Percentiles rank a stretch among this genome's conserved stretches.
These are phyloP conservation scores for Theobroma cacao DNA, from an alignment of 345 rosid genomes.

Conservation along the genomic window DNA sequence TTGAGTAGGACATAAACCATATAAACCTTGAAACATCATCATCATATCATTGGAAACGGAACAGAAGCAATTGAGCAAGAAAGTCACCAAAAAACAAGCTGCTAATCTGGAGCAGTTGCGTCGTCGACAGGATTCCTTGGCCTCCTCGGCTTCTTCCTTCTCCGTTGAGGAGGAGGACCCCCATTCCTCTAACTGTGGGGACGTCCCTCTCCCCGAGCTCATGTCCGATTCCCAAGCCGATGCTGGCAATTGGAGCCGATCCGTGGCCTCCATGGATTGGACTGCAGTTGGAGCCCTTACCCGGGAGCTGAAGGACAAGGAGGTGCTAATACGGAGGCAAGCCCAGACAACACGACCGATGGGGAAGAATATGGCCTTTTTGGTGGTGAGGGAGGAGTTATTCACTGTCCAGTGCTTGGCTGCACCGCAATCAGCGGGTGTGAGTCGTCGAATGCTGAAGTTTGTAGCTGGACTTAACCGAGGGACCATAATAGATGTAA, in stretches of 20 bases:
- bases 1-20: too few relatives aligned
- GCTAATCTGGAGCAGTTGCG: slow-evolving; percentile 73
- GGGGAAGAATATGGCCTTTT: slow-evolving; percentile 55
- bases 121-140: slow-evolving; percentile 51
- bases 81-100: slow-evolving; percentile 84
- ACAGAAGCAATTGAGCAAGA: slow-evolving; percentile 46
- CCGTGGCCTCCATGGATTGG: slow-evolving; percentile 34
- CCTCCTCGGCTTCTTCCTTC: slow-evolving; percentile 35
- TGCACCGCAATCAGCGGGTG: slow-evolving; percentile 36
- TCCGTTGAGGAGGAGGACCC: slow-evolving; percentile 42
- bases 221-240: slow-evolving; percentile 43
- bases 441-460: slow-evolving; percentile 65
- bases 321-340: slow-evolving; percentile 62
- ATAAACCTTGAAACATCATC: too few relatives aligned
- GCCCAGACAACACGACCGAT: slow-evolving; percentile 52
- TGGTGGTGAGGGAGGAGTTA: slow-evolving; percentile 61
- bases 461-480: slow-evolving; percentile 49
- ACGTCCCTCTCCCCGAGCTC: slow-evolving; percentile 53
- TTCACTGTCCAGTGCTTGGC: slow-evolving; percentile 79
- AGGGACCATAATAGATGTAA: slow-evolving; percentile 63
- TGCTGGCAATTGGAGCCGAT: slow-evolving; percentile 44
- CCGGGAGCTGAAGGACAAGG: slow-evolving; percentile 35
- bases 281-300: slow-evolving; percentile 47
- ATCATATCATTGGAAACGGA: slow-evolving; percentile 10
- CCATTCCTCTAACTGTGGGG: slow-evolving; percentile 53